phyloP scores from a whole-genome alignment of 176 grass and related monocot species.

The Typha latifolia region DNA sequence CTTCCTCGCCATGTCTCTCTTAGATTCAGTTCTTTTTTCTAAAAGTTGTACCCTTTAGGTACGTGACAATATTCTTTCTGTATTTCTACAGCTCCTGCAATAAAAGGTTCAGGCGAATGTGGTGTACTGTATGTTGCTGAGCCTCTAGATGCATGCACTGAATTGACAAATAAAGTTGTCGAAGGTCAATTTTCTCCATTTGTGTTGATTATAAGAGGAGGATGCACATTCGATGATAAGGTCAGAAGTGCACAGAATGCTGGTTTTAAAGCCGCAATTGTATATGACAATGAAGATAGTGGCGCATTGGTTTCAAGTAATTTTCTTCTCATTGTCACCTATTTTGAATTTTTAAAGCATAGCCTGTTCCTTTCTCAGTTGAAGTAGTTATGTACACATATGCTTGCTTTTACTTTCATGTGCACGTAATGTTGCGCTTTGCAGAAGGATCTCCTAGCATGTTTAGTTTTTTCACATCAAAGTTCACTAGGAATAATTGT shows the following conservation, averaged over 20 bases:
- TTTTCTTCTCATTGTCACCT: slow-evolving; percentile 11
- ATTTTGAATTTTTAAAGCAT: neutral
- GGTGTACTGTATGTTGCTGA: slow-evolving; percentile 55
- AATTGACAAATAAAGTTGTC: slow-evolving; percentile 37
- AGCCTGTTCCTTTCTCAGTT: neutral
- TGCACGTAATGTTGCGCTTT: neutral
- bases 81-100: slow-evolving; percentile 51
- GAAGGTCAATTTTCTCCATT: slow-evolving; percentile 36
- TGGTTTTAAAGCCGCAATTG: slow-evolving; percentile 84
- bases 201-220: slow-evolving; percentile 63
- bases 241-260: slow-evolving; percentile 71
- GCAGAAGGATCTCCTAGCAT: too few species aligned
- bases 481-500: too few species aligned
- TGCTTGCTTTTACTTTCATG: neutral
- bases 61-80: slow-evolving; percentile 19
- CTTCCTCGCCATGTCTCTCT: neutral
- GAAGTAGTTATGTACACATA: neutral
- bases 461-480: too few species aligned
- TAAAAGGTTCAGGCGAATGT: slow-evolving; percentile 71
- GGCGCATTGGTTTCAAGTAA: slow-evolving; percentile 80
- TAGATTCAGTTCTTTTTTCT: neutral
- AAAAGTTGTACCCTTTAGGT: neutral
- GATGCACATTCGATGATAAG: slow-evolving; percentile 86
- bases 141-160: slow-evolving; percentile 62
- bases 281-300: slow-evolving; percentile 74